Base-by-base conservation (phyloP, 305 asterid species). In the Nicotiana rustica region DNA sequence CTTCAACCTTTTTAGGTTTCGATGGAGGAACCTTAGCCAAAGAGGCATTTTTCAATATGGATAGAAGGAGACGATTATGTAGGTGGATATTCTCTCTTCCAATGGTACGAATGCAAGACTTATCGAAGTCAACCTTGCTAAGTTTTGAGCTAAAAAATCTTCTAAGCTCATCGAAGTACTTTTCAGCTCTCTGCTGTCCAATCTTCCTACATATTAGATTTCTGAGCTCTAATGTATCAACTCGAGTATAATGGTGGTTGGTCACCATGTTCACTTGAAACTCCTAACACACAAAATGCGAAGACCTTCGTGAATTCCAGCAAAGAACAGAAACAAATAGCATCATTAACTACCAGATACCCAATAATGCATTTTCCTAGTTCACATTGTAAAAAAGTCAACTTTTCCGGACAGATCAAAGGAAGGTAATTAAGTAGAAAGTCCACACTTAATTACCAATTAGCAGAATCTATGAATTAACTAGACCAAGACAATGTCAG, bases 31-130 rank as follows among this genome's bases (percentile, higher is more conserved):
- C 65, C 78, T 90, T 89, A 38, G 92, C 92, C 65, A 82, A 88
- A 79, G 86, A 84, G 38, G 97, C 91, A 52, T 95, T 95, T 82
- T 88, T 93, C 84, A 91, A 47, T 14, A 94, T 90, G 41, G 97
- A 87, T 6, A 88, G 94, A 69, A 96, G 86, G n/a, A 96, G 93
- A 60, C 77, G 87, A 83, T 96, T 94, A 67, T 96, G 99, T 76
- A 96, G 95, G 68, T 83, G 29, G 77, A 96, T 75, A 67, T 96
- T 94, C 81, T 93, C 99, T 84, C 90, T 88, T 55, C 99, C 99
- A 64, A 96, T 84, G 21, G 88, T 90, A 47, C 81, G 84, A 79
- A 88, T 62, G 87, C 97, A 93, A 76, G 86, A 86, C 89, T 80
- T 88, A 66, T 92, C 91, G 36, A 96, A 93, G 18, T 93, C 94